Conservation (phyloP, 2,329 filamentous ascomycete species). For the Blastomyces percursus region DNA sequence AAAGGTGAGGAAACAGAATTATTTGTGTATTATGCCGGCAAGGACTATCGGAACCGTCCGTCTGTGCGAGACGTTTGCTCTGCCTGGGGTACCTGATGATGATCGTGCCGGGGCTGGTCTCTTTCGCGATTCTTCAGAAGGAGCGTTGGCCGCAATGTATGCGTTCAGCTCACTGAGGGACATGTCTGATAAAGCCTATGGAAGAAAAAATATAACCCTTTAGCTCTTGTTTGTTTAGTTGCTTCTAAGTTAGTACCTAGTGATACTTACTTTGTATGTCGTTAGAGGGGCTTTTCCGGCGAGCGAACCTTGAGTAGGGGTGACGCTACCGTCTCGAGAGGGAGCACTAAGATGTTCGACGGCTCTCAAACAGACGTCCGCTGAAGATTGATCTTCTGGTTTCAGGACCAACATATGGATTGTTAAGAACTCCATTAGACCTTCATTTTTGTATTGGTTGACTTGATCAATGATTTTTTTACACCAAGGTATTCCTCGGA, state of each 20-base stretch:
- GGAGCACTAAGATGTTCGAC: background rate
- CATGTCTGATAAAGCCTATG: background rate
- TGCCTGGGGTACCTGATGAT: background rate
- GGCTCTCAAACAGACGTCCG: background rate
- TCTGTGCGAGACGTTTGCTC: background rate
- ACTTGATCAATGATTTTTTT: background rate
- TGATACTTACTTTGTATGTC: background rate
- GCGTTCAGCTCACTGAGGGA: background rate
- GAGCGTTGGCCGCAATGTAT: background rate
- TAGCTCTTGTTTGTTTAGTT: background rate
- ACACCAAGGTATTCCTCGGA: background rate
- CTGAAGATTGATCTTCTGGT: background rate
- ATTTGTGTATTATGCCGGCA: background rate
- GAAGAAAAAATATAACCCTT: background rate
- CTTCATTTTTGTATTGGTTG: background rate
- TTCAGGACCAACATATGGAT: conserved; percentile 2
- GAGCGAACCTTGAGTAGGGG: background rate
- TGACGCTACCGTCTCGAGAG: background rate
- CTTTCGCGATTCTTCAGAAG: background rate
- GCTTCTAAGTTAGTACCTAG: background rate
- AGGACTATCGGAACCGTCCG: background rate
- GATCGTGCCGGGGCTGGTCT: background rate
- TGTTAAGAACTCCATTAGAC: background rate
- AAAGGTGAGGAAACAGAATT: background rate
- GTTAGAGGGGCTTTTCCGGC: background rate